These are phyloP conservation scores for Sugiyamaella sp. DNA, from an alignment of 1,139 yeast genomes.

Conservation along the genomic window DNA sequence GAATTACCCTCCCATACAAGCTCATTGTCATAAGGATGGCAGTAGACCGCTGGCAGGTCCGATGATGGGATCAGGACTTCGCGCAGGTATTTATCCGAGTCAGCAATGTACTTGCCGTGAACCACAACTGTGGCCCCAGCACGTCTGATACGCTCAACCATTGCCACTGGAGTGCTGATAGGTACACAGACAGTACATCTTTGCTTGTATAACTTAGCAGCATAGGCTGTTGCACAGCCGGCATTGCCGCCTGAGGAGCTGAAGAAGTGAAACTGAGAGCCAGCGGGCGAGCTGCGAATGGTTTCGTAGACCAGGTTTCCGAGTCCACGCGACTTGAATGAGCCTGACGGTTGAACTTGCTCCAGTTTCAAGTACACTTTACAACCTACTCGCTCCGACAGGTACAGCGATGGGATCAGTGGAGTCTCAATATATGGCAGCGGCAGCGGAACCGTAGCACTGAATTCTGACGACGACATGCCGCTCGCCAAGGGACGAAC, in stretches of 20 bases:
- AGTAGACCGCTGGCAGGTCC: slow-evolving; percentile 49
- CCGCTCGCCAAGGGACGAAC: background rate
- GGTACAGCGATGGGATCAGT: slow-evolving; percentile 37
- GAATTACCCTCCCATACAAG: slow-evolving; percentile 75
- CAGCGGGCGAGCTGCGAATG: slow-evolving; percentile 32
- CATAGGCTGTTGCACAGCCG: slow-evolving; percentile 72
- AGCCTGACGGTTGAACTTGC: slow-evolving; percentile 68
- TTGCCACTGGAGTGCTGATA: slow-evolving; percentile 46
- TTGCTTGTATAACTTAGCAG: slow-evolving; percentile 47
- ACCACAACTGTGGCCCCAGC: slow-evolving; percentile 61
- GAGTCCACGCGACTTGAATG: slow-evolving; percentile 61
- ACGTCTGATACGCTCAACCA: slow-evolving; percentile 48
- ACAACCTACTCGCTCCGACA: slow-evolving; percentile 38
- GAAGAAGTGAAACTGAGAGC: slow-evolving; percentile 51
- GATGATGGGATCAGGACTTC: slow-evolving; percentile 42
- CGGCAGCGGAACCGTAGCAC: background rate
- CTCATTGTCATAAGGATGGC: slow-evolving; percentile 70
- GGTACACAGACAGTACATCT: slow-evolving; percentile 72
- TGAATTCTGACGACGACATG: background rate
- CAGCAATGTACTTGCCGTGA: slow-evolving; percentile 62
- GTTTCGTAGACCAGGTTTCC: slow-evolving; percentile 42
- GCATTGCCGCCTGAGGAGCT: slow-evolving; percentile 84
- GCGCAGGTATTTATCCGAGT: slow-evolving; percentile 59
- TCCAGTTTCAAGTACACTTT: slow-evolving; percentile 63
- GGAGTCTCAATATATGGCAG: slow-evolving; percentile 42